phyloP scores from a whole-genome alignment of 2,329 filamentous ascomycete genomes.

The Cordyceps tenuipes region DNA sequence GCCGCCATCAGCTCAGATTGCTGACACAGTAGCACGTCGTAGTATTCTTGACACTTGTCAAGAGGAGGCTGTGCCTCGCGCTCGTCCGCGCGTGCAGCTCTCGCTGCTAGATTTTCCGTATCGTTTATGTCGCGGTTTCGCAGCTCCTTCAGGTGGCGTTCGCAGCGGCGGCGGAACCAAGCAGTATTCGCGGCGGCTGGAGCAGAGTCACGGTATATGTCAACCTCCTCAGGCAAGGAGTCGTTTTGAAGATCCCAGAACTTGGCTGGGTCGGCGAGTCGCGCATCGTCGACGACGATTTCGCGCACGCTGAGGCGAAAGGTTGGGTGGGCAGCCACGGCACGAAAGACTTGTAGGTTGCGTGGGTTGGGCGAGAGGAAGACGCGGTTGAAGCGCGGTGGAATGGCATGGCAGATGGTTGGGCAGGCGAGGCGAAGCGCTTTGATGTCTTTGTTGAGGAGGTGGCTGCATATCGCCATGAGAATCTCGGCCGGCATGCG shows the following conservation, averaged over 20 bases:
- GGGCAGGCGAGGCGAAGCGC: background rate
- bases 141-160: background rate
- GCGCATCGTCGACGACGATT: constrained; percentile 31
- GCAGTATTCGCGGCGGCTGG: background rate
- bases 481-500: background rate
- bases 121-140: background rate
- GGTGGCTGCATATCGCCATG: background rate
- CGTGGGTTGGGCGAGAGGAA: constrained; percentile 32
- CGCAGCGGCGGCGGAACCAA: background rate
- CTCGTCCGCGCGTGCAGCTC: background rate
- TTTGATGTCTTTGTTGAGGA: constrained; percentile 3
- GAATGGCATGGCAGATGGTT: background rate
- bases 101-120: background rate
- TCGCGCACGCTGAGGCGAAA: constrained; percentile 26
- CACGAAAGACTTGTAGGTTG: constrained; percentile 28
- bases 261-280: background rate
- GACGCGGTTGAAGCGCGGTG: constrained; percentile 18
- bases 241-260: background rate
- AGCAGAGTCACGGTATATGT: background rate
- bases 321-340: constrained; percentile 27
- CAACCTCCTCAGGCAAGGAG: background rate
- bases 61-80: background rate
- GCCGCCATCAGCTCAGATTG: background rate
- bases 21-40: background rate
- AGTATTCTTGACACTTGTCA: background rate